Base-by-base conservation (phyloP, 2,329 filamentous ascomycete species). In the Lojkania enalia region DNA sequence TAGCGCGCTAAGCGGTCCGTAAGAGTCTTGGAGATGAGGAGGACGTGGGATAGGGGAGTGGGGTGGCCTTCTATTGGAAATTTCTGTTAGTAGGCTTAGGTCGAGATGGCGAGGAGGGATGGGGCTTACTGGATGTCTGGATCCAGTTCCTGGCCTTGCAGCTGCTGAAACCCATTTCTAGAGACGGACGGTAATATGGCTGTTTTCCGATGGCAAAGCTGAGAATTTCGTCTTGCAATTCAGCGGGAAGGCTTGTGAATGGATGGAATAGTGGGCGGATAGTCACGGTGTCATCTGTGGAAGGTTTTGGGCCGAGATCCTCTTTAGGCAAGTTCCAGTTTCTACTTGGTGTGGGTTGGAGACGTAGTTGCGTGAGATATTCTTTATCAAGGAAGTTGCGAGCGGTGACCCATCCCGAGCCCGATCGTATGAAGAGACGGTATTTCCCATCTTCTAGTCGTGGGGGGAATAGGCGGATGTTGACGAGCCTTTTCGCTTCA, bases 191-290 rank as follows among this genome's bases (percentile, higher is more conserved):
- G 21, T 38, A 42, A 5, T 15, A 2, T 9, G 39, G n/a, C 14
- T 13, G 19, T 20, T 42, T 46, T 18, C 31, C 54, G 3, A 58
- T 45, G n/a, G 62, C 58, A 1, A 46, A 48, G 6, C 43, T 54
- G 3, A 64, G 47, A 7, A 66, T 58, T 41, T 57, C 47, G 12
- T 67, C 60, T 43, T 65, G 63, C 6, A 67, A 44, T 32, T 67
- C 64, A 3, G 51, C 44, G 1, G 64, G 62, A 0, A 67, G 47
- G 14, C 44, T 49, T 1, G 43, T 31, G 39, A 66, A 67, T 5
- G 49, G 54, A 12, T 52, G 58, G 39, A 67, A 67, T 3, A 63
- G 44, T 1, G 62, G 63, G 2, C 58, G 52, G n/a, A 67, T 57
- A 5, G 36, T 39, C 35, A 66, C 50, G 3, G 42, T 52, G 20